phyloP scores from a whole-genome alignment of 768 basidiomycete genomes.

The Roridomyces roridus region DNA sequence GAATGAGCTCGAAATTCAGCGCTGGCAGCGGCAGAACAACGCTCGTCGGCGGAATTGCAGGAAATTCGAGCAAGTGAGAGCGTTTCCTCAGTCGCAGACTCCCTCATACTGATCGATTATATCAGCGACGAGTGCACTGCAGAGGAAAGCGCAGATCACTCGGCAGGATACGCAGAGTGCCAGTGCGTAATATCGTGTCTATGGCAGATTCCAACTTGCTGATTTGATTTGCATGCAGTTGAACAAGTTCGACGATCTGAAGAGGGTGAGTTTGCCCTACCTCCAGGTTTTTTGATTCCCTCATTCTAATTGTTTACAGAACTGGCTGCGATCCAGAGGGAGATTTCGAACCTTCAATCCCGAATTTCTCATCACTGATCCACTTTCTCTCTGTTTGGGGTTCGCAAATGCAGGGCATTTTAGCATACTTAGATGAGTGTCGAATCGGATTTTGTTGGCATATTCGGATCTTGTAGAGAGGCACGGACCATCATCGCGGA shows the following conservation, averaged over 20 bases:
- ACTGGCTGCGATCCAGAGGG: background rate
- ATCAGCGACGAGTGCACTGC: conserved; percentile 5
- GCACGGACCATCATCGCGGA: too few relatives aligned
- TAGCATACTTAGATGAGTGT: too few relatives aligned
- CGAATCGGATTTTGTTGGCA: too few relatives aligned
- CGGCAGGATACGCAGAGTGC: conserved; percentile 4
- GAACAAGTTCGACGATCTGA: conserved; percentile 3
- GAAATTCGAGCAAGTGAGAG: conserved; percentile 13
- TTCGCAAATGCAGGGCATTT: too few relatives aligned
- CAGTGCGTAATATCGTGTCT: too few relatives aligned
- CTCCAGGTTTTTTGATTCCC: background rate
- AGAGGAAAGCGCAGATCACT: conserved; percentile 7
- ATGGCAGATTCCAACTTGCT: background rate
- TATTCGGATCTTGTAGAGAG: too few relatives aligned
- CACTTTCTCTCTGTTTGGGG: too few relatives aligned
- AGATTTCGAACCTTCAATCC: conserved; percentile 1
- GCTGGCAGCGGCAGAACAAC: conserved; percentile 10
- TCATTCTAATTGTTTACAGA: background rate
- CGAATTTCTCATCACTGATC: background rate
- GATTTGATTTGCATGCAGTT: background rate
- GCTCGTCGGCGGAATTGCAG: conserved; percentile 16
- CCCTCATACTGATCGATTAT: background rate
- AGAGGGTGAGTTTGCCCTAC: background rate
- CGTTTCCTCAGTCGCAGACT: too few relatives aligned
- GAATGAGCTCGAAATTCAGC: background rate